Percentiles rank a stretch among this genome's conserved stretches.
phyloP scores from a whole-genome alignment of 768 basidiomycete genomes.

The Rhodotorula sphaerocarpa region DNA sequence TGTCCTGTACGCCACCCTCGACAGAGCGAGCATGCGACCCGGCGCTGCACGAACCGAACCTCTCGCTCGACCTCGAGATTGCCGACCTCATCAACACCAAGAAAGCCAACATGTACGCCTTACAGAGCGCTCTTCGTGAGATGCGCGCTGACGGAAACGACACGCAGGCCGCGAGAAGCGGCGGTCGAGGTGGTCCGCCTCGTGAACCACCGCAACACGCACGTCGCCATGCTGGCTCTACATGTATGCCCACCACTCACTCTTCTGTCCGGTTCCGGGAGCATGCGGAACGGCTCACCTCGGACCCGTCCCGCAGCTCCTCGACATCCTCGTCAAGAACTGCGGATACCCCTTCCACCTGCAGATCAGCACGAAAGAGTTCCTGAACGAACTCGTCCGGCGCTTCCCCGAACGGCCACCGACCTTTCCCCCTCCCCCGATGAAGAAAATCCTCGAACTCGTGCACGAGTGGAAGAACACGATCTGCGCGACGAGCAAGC shows the following conservation, averaged over 20 bases:
- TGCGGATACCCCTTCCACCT: slow-evolving; percentile 97
- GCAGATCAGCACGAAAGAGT: slow-evolving; percentile 94
- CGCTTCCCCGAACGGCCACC: slow-evolving; percentile 97
- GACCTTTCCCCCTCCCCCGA: slow-evolving; percentile 85
- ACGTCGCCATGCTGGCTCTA: slow-evolving; percentile 77
- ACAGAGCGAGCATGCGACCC: slow-evolving; percentile 74
- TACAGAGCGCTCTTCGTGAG: neutral
- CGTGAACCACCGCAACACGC: slow-evolving; percentile 86
- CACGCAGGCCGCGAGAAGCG: slow-evolving; percentile 73
- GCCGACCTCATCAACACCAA: slow-evolving; percentile 87
- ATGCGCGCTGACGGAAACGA: slow-evolving; percentile 5
- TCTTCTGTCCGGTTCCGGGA: neutral
- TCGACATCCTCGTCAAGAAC: slow-evolving; percentile 84
- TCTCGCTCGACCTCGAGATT: slow-evolving; percentile 82
- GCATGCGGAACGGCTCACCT: too few species aligned
- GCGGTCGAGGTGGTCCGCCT: slow-evolving; percentile 73
- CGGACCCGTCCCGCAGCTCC: slow-evolving; percentile 51
- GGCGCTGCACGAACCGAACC: slow-evolving; percentile 76
- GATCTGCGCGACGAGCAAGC: slow-evolving; percentile 76
- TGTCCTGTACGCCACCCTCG: neutral
- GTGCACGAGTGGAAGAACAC: slow-evolving; percentile 92
- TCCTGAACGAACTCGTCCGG: slow-evolving; percentile 93
- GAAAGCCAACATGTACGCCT: slow-evolving; percentile 79
- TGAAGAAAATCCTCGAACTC: slow-evolving; percentile 85
- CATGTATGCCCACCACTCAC: slow-evolving; percentile 41